Evolutionary conservation across 2,329 filamentous ascomycete genomes (phyloP).

Genomic region (Magnaporthiopsis incrustans): DNA sequence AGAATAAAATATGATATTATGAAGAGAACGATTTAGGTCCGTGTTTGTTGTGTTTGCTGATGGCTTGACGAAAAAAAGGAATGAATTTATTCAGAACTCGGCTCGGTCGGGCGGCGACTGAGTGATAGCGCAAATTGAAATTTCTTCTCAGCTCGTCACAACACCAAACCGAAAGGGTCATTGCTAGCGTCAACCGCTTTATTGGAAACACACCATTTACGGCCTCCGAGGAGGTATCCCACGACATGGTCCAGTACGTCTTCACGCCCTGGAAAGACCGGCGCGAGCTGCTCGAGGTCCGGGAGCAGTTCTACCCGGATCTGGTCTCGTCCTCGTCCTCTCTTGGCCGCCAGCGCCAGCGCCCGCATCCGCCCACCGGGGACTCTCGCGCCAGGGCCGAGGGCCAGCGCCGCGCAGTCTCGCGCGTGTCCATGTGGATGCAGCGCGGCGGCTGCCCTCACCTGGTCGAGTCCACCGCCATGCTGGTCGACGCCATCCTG

Average conservation of each 20-base stretch:
- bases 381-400: constrained; percentile 15
- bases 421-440: constrained; percentile 60
- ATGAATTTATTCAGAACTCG: no score
- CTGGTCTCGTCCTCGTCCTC: constrained; percentile 10
- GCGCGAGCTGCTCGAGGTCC: constrained; percentile 56
- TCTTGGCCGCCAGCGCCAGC: neutral
- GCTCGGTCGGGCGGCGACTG: no score
- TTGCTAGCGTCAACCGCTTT: neutral
- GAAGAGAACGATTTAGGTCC: no score
- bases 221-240: neutral
- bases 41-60: no score
- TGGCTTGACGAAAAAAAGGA: no score
- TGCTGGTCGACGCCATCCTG: constrained; percentile 61
- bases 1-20: no score
- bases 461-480: constrained; percentile 69
- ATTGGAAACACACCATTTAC: neutral
- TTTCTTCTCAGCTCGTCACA: no score
- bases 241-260: constrained; percentile 58
- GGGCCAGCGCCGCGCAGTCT: constrained; percentile 40
- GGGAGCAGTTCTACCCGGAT: constrained; percentile 53
- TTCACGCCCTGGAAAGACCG: constrained; percentile 66
- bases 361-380: constrained; percentile 3
- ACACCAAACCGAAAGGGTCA: no score
- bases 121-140: no score
- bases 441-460: constrained; percentile 68